Conservation (phyloP, 495 filamentous ascomycete species). For the Penicillium chermesinum region DNA sequence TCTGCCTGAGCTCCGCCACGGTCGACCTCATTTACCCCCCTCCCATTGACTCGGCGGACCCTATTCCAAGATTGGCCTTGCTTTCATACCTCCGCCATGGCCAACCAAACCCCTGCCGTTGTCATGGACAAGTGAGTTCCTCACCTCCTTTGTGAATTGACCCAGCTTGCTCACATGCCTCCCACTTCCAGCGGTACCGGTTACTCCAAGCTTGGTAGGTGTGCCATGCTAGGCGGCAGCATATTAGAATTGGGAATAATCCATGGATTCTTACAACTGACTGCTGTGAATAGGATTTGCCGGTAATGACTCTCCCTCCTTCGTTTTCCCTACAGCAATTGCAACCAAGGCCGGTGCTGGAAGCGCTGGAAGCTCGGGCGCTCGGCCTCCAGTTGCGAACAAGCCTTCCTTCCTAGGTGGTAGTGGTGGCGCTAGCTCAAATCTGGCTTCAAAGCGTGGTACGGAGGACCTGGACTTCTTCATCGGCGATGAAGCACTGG, state of each 20-base stretch:
- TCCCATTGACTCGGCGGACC: conserved; percentile 3
- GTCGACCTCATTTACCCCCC: conserved; percentile 19
- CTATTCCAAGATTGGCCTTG: conserved; percentile 11
- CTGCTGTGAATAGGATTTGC: conserved; percentile 81
- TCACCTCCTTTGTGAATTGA: conserved; percentile 6
- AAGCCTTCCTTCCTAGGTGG: conserved; percentile 95
- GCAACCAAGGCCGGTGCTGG: conserved; percentile 79
- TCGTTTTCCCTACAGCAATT: conserved; percentile 98
- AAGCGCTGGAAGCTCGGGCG: conserved; percentile 69
- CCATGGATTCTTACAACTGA: conserved; percentile 19
- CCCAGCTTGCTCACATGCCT: conserved; percentile 17
- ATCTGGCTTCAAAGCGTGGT: conserved; percentile 86
- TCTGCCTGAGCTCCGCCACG: conserved; percentile 26
- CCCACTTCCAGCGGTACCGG: conserved; percentile 83
- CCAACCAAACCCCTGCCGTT: conserved; percentile 98
- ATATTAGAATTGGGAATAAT: not conserved
- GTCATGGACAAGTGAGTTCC: conserved; percentile 99
- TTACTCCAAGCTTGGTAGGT: conserved; percentile 92
- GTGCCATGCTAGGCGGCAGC: conserved; percentile 5
- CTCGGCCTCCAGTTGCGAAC: conserved; percentile 81
- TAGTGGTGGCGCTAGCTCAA: conserved; percentile 71
- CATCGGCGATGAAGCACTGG: conserved; percentile 92
- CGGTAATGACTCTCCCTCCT: conserved; percentile 97
- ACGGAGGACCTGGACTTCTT: conserved; percentile 98
- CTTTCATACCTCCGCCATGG: conserved; percentile 56